These are phyloP conservation scores for Pilobolus umbonatus DNA, from an alignment of 192 early-diverging fungal genomes.

Conservation along the genomic window DNA sequence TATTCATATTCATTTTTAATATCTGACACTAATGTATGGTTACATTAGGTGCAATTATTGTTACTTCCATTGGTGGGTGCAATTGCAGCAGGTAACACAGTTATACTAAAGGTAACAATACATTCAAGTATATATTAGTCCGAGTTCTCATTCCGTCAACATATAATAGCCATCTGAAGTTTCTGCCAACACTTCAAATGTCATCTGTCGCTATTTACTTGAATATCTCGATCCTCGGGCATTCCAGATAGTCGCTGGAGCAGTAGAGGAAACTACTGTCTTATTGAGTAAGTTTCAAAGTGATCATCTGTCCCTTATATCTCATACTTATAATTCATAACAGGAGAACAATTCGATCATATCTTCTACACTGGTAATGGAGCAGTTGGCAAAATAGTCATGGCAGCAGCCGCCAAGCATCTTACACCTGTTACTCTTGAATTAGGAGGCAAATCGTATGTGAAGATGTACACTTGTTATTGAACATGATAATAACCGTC, in stretches of 20 bases:
- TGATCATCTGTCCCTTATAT: conserved; percentile 33
- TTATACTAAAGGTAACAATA: conserved; percentile 53
- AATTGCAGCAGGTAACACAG: conserved; percentile 87
- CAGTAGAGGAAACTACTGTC: conserved; percentile 62
- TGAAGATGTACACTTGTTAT: background rate
- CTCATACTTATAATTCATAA: background rate
- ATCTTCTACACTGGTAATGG: conserved; percentile 88
- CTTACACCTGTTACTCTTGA: conserved; percentile 82
- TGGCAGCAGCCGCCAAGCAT: conserved; percentile 69
- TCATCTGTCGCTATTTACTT: conserved; percentile 59
- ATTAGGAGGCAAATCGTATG: conserved; percentile 80
- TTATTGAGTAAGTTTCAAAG: conserved; percentile 43
- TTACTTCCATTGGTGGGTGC: conserved; percentile 75
- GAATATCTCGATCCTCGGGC: conserved; percentile 68
- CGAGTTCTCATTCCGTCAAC: too few species aligned
- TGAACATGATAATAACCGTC: too few species aligned
- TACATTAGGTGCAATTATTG: conserved; percentile 48
- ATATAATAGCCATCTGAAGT: conserved; percentile 71
- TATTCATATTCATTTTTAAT: background rate
- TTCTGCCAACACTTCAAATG: conserved; percentile 54
- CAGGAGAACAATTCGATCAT: conserved; percentile 68
- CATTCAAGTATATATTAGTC: background rate
- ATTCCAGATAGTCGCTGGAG: conserved; percentile 73
- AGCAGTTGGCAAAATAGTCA: conserved; percentile 71
- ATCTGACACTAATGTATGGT: background rate